Evolutionary conservation across 2,329 filamentous ascomycete genomes (phyloP).

Genomic region (Arthrobotrys pseudoclavata): DNA sequence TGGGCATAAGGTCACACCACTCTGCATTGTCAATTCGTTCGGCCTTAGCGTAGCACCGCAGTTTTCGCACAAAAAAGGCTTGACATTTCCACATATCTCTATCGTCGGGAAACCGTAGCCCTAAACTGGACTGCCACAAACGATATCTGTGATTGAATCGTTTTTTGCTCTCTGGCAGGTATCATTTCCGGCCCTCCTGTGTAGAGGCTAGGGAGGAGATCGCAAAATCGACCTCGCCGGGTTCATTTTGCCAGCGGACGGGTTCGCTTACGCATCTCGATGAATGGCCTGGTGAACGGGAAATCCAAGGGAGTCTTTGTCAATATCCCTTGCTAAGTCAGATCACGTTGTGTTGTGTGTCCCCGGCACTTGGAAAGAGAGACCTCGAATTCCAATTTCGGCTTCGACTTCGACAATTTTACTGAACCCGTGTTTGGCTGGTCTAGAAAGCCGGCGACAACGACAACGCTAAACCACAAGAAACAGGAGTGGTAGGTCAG

Average conservation of each 20-base stretch:
- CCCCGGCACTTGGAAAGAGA: conserved; percentile 17
- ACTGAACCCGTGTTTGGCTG: conserved; percentile 19
- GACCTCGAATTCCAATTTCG: conserved; percentile 5
- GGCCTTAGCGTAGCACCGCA: conserved; percentile 47
- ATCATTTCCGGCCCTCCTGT: conserved; percentile 19
- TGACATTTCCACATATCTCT: conserved; percentile 6
- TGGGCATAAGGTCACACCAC: conserved; percentile 45
- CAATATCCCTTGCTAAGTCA: conserved; percentile 32
- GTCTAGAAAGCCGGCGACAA: conserved; percentile 2
- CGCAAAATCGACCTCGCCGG: conserved; percentile 26
- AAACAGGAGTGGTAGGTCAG: conserved; percentile 9
- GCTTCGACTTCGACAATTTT: conserved; percentile 9
- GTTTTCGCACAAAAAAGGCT: conserved; percentile 28
- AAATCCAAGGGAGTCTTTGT: conserved; percentile 54
- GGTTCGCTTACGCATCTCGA: conserved; percentile 56
- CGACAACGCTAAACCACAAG: conserved; percentile 3
- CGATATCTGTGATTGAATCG: conserved; percentile 23
- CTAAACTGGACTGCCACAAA: conserved; percentile 7
- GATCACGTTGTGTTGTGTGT: conserved; percentile 52
- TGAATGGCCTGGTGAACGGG: conserved; percentile 45
- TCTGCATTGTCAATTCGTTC: conserved; percentile 35
- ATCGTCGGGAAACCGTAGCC: conserved; percentile 31
- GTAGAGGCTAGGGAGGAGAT: conserved; percentile 25
- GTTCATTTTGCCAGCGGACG: conserved; percentile 42
- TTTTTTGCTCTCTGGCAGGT: conserved; percentile 19